Conservation (phyloP, 2,329 filamentous ascomycete species). For the Aspergillus bombycis region DNA sequence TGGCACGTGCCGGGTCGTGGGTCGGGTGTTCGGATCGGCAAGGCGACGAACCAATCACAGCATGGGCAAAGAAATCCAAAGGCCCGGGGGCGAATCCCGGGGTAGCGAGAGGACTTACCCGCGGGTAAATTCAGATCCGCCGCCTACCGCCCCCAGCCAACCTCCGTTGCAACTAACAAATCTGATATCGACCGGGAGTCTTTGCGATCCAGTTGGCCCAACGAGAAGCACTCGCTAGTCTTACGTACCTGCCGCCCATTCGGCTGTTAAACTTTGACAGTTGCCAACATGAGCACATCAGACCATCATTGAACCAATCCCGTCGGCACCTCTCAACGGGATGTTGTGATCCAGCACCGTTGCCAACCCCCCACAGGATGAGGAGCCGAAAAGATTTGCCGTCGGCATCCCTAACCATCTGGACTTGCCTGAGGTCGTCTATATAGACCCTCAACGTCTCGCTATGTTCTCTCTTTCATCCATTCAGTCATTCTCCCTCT, state of each 20-base stretch:
- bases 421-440: constrained; percentile 14
- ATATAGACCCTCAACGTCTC: constrained; percentile 23
- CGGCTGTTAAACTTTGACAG: not conserved
- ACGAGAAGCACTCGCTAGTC: too few species aligned
- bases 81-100: not conserved
- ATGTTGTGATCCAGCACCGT: constrained; percentile 1
- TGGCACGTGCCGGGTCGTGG: not conserved
- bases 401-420: constrained; percentile 16
- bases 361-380: constrained; percentile 36
- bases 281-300: not conserved
- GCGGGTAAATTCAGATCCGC: not conserved
- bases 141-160: not conserved
- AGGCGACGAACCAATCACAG: not conserved
- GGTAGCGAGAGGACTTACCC: not conserved
- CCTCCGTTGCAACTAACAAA: too few species aligned
- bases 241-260: not conserved
- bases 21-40: not conserved
- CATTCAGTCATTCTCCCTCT: not conserved
- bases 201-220: not conserved
- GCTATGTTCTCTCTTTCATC: not conserved
- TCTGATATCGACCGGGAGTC: not conserved
- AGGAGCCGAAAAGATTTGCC: constrained; percentile 29
- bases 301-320: not conserved
- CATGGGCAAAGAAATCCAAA: not conserved
- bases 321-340: constrained; percentile 30